Conservation (phyloP, 192 early-diverging fungal species). For the Rhizoclosmatium globosum region DNA sequence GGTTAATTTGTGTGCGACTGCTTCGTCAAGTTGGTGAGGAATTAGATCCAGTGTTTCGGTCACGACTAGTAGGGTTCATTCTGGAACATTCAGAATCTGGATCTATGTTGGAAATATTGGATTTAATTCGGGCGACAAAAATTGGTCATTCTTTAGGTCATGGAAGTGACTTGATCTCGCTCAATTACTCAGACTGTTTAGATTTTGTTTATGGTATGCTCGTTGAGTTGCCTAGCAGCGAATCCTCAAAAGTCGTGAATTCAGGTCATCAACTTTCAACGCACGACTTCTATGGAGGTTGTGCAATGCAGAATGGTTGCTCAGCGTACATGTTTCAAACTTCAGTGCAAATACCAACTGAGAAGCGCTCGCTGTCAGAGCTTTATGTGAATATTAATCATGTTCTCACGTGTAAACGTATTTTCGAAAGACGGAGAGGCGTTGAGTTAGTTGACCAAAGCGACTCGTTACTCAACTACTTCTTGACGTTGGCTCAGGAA, state of each 20-base stretch:
- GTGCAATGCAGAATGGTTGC: background rate
- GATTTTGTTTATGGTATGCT: slow-evolving; percentile 25
- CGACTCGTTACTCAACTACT: background rate
- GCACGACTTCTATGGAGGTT: slow-evolving; percentile 6
- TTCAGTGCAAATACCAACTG: background rate
- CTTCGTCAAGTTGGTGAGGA: slow-evolving; percentile 3
- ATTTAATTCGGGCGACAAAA: slow-evolving; percentile 3
- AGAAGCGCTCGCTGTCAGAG: background rate
- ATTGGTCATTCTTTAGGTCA: background rate
- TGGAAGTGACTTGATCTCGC: background rate
- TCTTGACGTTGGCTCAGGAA: slow-evolving; percentile 33
- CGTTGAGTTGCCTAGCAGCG: background rate
- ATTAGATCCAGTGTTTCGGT: slow-evolving; percentile 1
- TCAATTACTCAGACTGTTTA: slow-evolving; percentile 14
- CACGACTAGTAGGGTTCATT: slow-evolving; percentile 27
- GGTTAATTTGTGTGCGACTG: slow-evolving; percentile 38
- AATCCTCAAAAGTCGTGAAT: background rate
- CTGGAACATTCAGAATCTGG: slow-evolving; percentile 34
- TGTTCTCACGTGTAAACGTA: slow-evolving; percentile 3
- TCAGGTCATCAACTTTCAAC: background rate
- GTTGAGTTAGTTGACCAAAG: background rate
- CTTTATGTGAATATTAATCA: slow-evolving; percentile 23
- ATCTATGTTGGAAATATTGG: slow-evolving; percentile 27
- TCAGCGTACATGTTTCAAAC: background rate
- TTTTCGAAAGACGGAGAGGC: slow-evolving; percentile 16